Conservation (phyloP, 2,329 filamentous ascomycete genomes). For the Cladophialophora chaetospira region DNA sequence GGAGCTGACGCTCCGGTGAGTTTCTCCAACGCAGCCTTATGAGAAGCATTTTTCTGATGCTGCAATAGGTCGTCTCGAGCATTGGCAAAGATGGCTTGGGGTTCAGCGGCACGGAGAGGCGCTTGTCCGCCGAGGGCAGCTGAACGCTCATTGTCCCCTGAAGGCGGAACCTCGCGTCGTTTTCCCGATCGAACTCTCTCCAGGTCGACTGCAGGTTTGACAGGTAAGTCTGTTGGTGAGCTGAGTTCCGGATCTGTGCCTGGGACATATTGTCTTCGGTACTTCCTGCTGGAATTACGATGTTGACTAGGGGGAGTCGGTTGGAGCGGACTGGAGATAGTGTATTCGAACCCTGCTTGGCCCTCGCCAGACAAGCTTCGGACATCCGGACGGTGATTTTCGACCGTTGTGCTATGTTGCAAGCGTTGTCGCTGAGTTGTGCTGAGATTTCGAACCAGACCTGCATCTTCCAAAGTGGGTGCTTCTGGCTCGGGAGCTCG, state of each 20-base stretch:
- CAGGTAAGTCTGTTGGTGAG: not conserved
- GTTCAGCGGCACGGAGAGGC: not conserved
- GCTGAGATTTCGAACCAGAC: conserved; percentile 37
- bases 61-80: conserved; percentile 11
- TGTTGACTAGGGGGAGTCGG: not conserved
- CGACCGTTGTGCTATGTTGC: conserved; percentile 37
- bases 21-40: conserved; percentile 33
- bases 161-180: conserved; percentile 1
- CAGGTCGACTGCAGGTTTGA: not conserved
- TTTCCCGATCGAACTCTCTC: conserved; percentile 7
- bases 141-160: not conserved
- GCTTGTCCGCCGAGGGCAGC: not conserved
- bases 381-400: conserved; percentile 34
- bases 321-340: conserved; percentile 14
- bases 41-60: conserved; percentile 32
- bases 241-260: not conserved
- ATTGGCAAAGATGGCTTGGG: conserved; percentile 1
- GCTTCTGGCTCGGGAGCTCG: conserved; percentile 10
- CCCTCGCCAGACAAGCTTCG: conserved; percentile 27
- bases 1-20: conserved; percentile 26
- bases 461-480: conserved; percentile 36
- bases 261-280: conserved; percentile 13
- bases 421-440: conserved; percentile 41
- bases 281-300: conserved; percentile 17
- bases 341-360: conserved; percentile 34